Evolutionary conservation across 1,284 basidiomycete species (phyloP).

Genomic region (Ustilago trichophora): DNA sequence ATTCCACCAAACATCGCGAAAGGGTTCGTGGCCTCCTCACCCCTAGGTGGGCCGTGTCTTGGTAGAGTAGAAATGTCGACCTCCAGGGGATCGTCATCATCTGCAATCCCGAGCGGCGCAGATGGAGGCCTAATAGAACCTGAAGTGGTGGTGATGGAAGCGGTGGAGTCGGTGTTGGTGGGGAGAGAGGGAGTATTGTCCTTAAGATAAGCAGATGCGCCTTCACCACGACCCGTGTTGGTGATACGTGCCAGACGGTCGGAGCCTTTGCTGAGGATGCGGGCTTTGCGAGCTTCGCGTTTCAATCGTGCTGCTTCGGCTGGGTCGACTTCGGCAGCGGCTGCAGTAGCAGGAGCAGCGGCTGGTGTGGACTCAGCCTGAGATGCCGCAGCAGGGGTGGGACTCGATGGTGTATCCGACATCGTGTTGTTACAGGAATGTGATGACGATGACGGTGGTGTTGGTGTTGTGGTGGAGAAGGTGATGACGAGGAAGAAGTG

Average conservation of each 20-base stretch:
- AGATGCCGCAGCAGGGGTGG: neutral
- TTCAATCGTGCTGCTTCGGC: conserved; percentile 57
- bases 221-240: conserved; percentile 61
- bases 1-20: conserved; percentile 33
- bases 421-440: conserved; percentile 2
- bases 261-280: conserved; percentile 61
- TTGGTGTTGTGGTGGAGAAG: neutral
- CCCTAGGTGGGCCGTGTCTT: conserved; percentile 1
- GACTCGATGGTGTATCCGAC: conserved; percentile 15
- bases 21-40: conserved; percentile 26
- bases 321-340: conserved; percentile 25
- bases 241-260: conserved; percentile 64
- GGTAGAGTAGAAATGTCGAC: conserved; percentile 45
- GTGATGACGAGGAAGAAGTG: neutral
- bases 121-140: neutral
- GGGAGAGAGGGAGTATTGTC: conserved; percentile 22
- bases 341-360: neutral
- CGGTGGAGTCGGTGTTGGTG: too few species aligned
- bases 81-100: conserved; percentile 55
- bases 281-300: conserved; percentile 63
- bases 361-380: neutral
- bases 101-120: neutral
- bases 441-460: neutral
- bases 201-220: conserved; percentile 54
- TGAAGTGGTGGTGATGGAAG: too few species aligned